These are phyloP conservation scores for Drechslerella coelobrocha DNA, from an alignment of 2,329 filamentous ascomycete species.

Conservation along the genomic window DNA sequence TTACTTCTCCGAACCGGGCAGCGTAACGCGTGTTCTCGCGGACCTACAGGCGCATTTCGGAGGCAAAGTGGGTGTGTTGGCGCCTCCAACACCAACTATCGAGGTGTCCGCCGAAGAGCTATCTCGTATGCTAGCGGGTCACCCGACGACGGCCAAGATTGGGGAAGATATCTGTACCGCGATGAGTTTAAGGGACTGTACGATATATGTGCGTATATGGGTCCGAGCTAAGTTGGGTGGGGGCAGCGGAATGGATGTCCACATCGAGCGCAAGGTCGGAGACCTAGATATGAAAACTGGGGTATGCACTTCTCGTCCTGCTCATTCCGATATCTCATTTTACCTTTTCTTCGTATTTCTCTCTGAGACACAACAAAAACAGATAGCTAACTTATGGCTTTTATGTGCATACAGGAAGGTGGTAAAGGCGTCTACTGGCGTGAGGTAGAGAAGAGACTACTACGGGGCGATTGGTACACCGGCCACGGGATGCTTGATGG, in stretches of 20 bases:
- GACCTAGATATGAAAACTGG: constrained; percentile 54
- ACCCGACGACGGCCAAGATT: constrained; percentile 43
- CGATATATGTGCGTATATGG: constrained; percentile 54
- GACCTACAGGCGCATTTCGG: constrained; percentile 51
- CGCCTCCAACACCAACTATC: constrained; percentile 37
- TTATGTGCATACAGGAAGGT: constrained; percentile 47
- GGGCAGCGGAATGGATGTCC: constrained; percentile 53
- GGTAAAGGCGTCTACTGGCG: constrained; percentile 54
- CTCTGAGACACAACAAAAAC: neutral
- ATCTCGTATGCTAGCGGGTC: constrained; percentile 49
- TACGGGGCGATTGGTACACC: constrained; percentile 54
- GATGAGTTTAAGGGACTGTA: constrained; percentile 54
- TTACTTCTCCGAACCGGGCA: constrained; percentile 50
- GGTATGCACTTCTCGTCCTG: constrained; percentile 9
- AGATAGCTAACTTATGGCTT: neutral
- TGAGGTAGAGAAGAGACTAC: constrained; percentile 53
- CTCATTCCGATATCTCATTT: neutral
- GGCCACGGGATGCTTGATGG: constrained; percentile 51
- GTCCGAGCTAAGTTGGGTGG: constrained; percentile 46
- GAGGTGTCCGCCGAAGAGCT: constrained; percentile 46
- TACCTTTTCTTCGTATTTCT: neutral
- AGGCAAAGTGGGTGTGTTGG: constrained; percentile 36
- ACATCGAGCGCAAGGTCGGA: constrained; percentile 54
- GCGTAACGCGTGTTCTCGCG: constrained; percentile 47
- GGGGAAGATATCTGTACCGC: constrained; percentile 54